Conservation (phyloP, 192 early-diverging fungal genomes). For the Powellomyces hirtus region DNA sequence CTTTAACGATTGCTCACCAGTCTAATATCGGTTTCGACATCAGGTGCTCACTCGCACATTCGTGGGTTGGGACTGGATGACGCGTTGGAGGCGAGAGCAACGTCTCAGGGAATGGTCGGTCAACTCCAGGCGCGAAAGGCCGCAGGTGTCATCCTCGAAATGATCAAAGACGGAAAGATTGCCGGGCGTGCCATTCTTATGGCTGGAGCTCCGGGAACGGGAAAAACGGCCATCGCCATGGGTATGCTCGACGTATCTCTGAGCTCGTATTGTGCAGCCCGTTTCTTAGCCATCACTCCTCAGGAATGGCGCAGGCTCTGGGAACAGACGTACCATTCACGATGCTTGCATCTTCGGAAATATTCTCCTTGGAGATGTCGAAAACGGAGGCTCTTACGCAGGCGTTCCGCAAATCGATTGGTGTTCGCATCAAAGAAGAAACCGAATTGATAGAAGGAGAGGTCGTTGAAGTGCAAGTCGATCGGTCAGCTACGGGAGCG, state of each 20-base stretch:
- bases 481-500: slow-evolving; percentile 86
- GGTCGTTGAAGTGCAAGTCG: slow-evolving; percentile 97
- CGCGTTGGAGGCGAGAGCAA: slow-evolving; percentile 78
- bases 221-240: slow-evolving; percentile 99
- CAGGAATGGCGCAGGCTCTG: slow-evolving; percentile 88
- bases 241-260: no score
- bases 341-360: slow-evolving; percentile 95
- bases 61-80: slow-evolving; percentile 95
- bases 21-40: no score
- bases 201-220: slow-evolving; percentile 97
- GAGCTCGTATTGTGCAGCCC: not conserved
- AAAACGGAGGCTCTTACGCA: slow-evolving; percentile 98
- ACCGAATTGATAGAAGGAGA: slow-evolving; percentile 98
- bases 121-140: slow-evolving; percentile 92
- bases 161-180: slow-evolving; percentile 98
- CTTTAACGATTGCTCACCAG: no score
- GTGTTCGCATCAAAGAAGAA: slow-evolving; percentile 97
- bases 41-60: slow-evolving; percentile 98
- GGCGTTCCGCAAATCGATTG: slow-evolving; percentile 96
- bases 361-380: slow-evolving; percentile 98
- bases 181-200: slow-evolving; percentile 96
- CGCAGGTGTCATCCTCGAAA: slow-evolving; percentile 92
- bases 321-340: slow-evolving; percentile 97
- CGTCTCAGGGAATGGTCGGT: slow-evolving; percentile 97
- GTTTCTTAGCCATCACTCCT: no score